Base-by-base conservation (phyloP, 208 protist genomes). In the Porcisia deanei region DNA sequence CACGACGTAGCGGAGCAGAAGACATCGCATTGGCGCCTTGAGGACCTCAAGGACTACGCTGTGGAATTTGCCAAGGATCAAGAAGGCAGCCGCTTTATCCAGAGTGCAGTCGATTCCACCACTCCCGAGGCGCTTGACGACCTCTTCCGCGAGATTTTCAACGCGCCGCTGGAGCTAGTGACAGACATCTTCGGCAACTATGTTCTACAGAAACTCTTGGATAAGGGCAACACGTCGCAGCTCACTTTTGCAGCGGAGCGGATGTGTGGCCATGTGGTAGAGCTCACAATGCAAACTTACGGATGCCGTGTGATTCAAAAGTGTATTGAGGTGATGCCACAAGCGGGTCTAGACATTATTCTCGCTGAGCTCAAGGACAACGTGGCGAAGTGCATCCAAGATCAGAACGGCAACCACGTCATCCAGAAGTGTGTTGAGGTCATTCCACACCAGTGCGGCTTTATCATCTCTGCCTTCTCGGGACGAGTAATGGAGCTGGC, bases 401-500 rank as follows among this genome's bases (percentile, higher is more conserved):
- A 99, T 76, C 99, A 99, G 87, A 99, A 99, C 85, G 99, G 98
- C 57, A 99, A 99, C 87, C 99, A 99, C 88, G 99, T 99, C 22
- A 98, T 99, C 39, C 99, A 99, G 86, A 99, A 99, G 81, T 99
- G 98, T 82, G 99, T 99, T 37, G 98, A 99, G 88, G 88, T 94
- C 16, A 91, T 99, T 30, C 91, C 97, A 30, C 79, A 96, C 18
- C 81, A 96, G 45, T 91, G 92, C 54, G 94, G 98, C 72, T 99
- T 99, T 79, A 99, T 99, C 76, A 96, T 99, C 20, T 97, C 99
- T 25, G 88, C 97, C 52, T 99, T 99, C 82, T 64, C 92, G 4
- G 97, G 98, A 14, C 93, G 97, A 39, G 94, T 98, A 73, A 94
- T 96, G 85, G 86, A 98, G 68, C 87, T 99, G 59, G 98, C 99